phyloP scores from a whole-genome alignment of 2,329 filamentous ascomycete genomes.

The Aspergillus ochraceoroseus region DNA sequence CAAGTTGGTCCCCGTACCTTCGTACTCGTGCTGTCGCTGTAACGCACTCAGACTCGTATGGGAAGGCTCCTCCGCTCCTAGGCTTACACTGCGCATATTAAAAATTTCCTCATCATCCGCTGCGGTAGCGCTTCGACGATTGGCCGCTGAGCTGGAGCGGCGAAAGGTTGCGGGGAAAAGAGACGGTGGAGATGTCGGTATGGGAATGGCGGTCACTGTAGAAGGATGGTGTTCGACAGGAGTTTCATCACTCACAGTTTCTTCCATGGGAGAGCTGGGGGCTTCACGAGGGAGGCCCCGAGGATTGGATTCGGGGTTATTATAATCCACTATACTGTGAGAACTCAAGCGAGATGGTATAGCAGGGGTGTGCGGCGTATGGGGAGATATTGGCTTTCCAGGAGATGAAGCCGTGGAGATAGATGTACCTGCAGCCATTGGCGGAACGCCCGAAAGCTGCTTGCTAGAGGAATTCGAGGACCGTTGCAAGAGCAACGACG shows the following conservation, averaged over 20 bases:
- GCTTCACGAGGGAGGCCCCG: constrained; percentile 29
- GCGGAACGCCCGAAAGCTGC: constrained; percentile 61
- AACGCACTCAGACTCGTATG: constrained; percentile 31
- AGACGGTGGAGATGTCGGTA: constrained; percentile 45
- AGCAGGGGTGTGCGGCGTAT: constrained; percentile 87
- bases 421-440: constrained; percentile 60
- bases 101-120: constrained; percentile 45
- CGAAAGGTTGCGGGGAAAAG: constrained; percentile 40
- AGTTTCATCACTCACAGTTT: constrained; percentile 36
- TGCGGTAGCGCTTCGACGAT: constrained; percentile 33
- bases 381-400: constrained; percentile 81
- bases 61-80: constrained; percentile 41
- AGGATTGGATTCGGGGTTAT: constrained; percentile 37
- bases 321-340: constrained; percentile 74
- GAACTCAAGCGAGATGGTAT: constrained; percentile 91
- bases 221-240: constrained; percentile 31
- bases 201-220: constrained; percentile 45
- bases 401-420: constrained; percentile 83
- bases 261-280: constrained; percentile 34
- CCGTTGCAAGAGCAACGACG: constrained; percentile 76
- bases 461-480: constrained; percentile 75
- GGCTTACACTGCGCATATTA: constrained; percentile 45
- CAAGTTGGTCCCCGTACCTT: constrained; percentile 20
- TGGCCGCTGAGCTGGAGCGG: constrained; percentile 45
- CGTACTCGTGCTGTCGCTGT: constrained; percentile 34